Base-by-base conservation (phyloP, 2,329 filamentous ascomycete genomes). In the Aspergillus neotritici region DNA sequence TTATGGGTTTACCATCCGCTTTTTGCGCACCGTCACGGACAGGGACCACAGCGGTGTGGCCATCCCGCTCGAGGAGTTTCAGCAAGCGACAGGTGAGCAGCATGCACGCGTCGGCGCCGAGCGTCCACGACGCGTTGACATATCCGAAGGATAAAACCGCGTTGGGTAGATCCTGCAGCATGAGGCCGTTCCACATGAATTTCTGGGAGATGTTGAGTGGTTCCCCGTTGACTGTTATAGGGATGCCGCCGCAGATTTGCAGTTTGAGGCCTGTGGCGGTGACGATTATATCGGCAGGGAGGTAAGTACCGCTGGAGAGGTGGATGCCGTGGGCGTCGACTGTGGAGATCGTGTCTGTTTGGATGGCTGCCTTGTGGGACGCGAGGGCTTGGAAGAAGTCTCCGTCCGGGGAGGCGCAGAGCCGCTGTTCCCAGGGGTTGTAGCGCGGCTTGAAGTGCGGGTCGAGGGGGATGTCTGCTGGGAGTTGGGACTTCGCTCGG, bases 361-460 rank as follows among this genome's bases (percentile, higher is more conserved):
- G 72, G n/a, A 82, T 66, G 34, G 70, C 65, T 1, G 74, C 75
- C 43, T 71, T 73, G 29, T 76, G 77, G 1, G 64, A 57, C 11
- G 69, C 68, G 13, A 82, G 65, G 30, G 67, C 64, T 14, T 70
- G 59, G 66, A 77, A 82, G 59, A 80, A 80, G 56, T 82, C 79
- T 14, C 74, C 76, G 42, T 80, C 73, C 0, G 77, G 76, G n/a
- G 68, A 82, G 47, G 87, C 69, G 56, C 87, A 93, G 5, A 93
- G 68, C 0, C 88, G 79, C 62, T 94, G 87, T 41, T 88, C 76
- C 74, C 86, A 83, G 0, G 82, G 82, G 31, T 77, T 73, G 54
- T 87, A 86, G 2, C 60, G 62, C 0, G 83, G 83, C 5, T 75
- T 77, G 63, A 86, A 86, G 60, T 86, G 78, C 1, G 78, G 73